phyloP scores from a whole-genome alignment of 2,329 filamentous ascomycete species.

The Phialocephala subalpina region DNA sequence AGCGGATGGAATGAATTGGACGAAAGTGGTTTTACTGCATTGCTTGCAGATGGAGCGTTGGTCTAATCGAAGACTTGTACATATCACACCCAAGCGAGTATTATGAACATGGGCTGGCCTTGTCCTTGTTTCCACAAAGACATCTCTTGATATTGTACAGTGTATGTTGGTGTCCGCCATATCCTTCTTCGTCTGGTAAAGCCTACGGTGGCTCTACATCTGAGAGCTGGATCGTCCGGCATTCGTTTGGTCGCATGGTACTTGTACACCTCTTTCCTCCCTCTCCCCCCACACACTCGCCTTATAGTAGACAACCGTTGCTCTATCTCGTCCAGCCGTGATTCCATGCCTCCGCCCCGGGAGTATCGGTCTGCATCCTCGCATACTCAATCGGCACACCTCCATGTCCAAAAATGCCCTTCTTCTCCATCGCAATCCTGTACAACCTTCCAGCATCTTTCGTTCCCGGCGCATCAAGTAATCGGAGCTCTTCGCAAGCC shows the following conservation, averaged over 20 bases:
- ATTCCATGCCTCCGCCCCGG: conserved; percentile 85
- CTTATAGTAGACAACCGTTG: background rate
- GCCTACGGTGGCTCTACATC: background rate
- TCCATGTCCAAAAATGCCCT: conserved; percentile 76
- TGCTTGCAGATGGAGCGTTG: conserved; percentile 26
- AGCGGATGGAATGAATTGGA: conserved; percentile 12
- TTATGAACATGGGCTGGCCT: conserved; percentile 1
- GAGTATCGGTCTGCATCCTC: conserved; percentile 83
- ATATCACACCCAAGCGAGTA: conserved; percentile 1
- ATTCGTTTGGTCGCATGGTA: background rate
- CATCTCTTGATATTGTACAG: background rate
- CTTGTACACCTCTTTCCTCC: background rate
- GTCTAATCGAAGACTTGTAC: conserved; percentile 9
- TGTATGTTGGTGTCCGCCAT: background rate
- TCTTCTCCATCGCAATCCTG: conserved; percentile 89
- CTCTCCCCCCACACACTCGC: background rate
- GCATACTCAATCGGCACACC: conserved; percentile 93
- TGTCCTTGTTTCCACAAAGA: background rate
- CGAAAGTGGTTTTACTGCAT: conserved; percentile 22
- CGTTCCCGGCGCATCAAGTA: conserved; percentile 48
- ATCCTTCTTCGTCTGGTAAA: background rate
- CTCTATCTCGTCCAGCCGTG: conserved; percentile 80
- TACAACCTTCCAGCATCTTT: conserved; percentile 77
- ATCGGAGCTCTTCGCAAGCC: conserved; percentile 85
- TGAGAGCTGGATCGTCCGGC: background rate